phyloP scores from a whole-genome alignment of 371 early-diverging fungal genomes.

The Sporodiniella umbellata region DNA sequence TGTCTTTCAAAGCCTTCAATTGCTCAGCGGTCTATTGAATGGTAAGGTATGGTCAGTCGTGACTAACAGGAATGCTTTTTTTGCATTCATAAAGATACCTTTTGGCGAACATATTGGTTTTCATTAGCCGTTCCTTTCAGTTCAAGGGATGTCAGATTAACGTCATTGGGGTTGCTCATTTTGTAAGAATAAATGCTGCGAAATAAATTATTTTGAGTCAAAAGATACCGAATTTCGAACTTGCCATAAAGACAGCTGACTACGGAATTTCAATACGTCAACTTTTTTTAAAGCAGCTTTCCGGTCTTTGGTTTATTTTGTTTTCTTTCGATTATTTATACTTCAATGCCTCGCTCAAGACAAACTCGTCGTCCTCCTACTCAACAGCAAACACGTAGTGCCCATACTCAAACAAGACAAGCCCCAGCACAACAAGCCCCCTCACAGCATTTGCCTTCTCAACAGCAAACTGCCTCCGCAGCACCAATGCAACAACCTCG shows the following conservation, averaged over 20 bases:
- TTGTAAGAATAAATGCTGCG: too few species aligned
- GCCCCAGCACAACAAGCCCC: conserved; percentile 54
- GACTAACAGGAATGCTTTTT: too few species aligned
- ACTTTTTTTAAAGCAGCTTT: too few species aligned
- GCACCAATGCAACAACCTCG: conserved; percentile 42
- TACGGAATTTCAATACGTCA: too few species aligned
- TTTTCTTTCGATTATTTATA: neutral
- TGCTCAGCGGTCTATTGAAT: too few species aligned
- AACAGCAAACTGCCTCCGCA: conserved; percentile 30
- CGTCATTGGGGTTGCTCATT: neutral
- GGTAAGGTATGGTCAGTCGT: too few species aligned
- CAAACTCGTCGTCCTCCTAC: conserved; percentile 48
- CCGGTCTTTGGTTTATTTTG: neutral
- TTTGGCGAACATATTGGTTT: conserved; percentile 35
- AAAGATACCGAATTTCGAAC: neutral
- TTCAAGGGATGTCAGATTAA: conserved; percentile 9
- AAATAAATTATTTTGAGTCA: neutral
- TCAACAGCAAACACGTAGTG: conserved; percentile 60
- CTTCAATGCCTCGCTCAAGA: conserved; percentile 13
- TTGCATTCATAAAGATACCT: too few species aligned
- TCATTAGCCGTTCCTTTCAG: conserved; percentile 38
- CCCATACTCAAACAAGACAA: conserved; percentile 67
- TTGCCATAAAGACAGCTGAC: neutral
- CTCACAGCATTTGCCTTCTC: conserved; percentile 24
- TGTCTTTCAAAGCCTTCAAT: too few species aligned